phyloP scores from a whole-genome alignment of 257 asterid species.

The Datura wrightii region DNA sequence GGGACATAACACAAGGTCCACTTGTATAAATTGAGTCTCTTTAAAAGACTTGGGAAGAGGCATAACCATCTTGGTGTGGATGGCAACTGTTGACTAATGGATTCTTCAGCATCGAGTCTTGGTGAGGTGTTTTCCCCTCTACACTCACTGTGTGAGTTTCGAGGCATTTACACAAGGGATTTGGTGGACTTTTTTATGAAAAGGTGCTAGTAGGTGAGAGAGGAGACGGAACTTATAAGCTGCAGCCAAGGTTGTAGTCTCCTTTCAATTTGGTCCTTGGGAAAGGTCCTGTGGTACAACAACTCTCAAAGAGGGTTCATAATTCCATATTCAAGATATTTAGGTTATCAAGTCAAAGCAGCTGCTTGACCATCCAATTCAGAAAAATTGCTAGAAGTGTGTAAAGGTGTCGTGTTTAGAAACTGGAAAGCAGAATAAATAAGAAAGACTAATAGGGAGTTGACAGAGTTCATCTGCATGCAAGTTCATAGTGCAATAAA shows the following conservation, averaged over 20 bases:
- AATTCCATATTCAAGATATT: slow-evolving; percentile 17
- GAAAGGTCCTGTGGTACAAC: slow-evolving; percentile 15
- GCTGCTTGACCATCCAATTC: slow-evolving; percentile 24
- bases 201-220: background rate
- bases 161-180: background rate
- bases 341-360: background rate
- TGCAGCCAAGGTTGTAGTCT: background rate
- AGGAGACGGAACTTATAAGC: background rate
- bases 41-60: too few relatives aligned
- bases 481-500: background rate
- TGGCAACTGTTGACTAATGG: too few relatives aligned
- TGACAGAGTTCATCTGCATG: background rate
- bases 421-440: background rate
- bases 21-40: too few relatives aligned
- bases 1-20: background rate
- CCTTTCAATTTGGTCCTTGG: background rate
- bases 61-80: too few relatives aligned
- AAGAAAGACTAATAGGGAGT: background rate
- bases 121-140: background rate
- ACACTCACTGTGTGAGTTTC: background rate
- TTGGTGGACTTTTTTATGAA: background rate
- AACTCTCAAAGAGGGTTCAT: slow-evolving; percentile 18
- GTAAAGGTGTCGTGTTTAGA: background rate
- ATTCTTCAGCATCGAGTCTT: too few relatives aligned
- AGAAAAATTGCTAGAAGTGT: background rate